Conservation (phyloP, 768 basidiomycete genomes). For the Amanita rubescens region DNA sequence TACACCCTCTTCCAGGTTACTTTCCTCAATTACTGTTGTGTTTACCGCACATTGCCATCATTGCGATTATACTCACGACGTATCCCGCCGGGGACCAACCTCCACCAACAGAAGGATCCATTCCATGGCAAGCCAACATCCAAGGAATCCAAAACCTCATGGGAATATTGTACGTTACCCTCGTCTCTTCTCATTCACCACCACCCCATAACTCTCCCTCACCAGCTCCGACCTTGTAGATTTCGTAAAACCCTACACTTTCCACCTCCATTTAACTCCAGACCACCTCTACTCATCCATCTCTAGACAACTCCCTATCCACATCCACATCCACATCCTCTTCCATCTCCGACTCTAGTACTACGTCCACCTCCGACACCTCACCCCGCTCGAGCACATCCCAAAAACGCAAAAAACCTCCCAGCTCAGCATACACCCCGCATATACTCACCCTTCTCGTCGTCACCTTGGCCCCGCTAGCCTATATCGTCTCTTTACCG, state of each 20-base stretch:
- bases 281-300: constrained; percentile 27
- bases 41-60: constrained; percentile 55
- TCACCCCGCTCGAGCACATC: background rate
- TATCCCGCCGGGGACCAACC: constrained; percentile 43
- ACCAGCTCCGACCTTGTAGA: constrained; percentile 58
- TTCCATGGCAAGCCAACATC: constrained; percentile 81
- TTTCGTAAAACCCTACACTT: constrained; percentile 39
- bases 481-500: constrained; percentile 37
- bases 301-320: constrained; percentile 16
- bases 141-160: constrained; percentile 91
- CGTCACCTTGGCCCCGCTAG: constrained; percentile 43
- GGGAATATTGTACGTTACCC: constrained; percentile 62
- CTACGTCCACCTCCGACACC: background rate
- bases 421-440: constrained; percentile 41
- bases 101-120: constrained; percentile 49
- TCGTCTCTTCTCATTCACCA: background rate
- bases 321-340: constrained; percentile 14
- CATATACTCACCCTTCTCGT: constrained; percentile 44
- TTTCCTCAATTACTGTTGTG: constrained; percentile 68
- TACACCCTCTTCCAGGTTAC: constrained; percentile 68
- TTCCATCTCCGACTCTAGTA: background rate
- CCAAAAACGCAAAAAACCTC: background rate
- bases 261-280: constrained; percentile 43
- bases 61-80: constrained; percentile 58
- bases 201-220: too few relatives aligned